Evolutionary conservation across 1,284 basidiomycete species (phyloP), one percentile per base, ranked within the genome.

Genomic region (Ustilago tritici): DNA sequence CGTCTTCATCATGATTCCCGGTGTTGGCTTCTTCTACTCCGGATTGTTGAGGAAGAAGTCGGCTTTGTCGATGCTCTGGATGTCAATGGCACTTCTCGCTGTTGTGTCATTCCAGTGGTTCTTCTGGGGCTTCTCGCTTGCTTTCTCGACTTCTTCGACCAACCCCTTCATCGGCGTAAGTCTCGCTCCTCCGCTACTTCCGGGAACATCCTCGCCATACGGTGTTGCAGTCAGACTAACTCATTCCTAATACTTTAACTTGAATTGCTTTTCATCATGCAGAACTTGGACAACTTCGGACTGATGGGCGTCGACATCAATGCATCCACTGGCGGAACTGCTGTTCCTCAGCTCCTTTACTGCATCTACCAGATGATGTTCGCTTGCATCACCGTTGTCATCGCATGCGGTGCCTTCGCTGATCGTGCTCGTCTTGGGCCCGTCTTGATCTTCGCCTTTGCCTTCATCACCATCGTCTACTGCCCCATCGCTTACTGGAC

Each of bases 391-490:
- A 94, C 89, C 36, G 85, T 86, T 34, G 88, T 88, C 56, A 90
- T 98, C 78, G 94, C 94, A 17, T 89, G 94, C 58, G 95, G 95
- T 81, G 96, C 94, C 31, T 91, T 96, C 73, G 94, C 95, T 28
- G 96, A 98, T 86, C 94, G 95, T 61, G 91, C 91, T 17, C 92
- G 92, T 17, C 89, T 98, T 10, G 94, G 93, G 0, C 96, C 95
- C 2, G 88, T 94, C 68, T 88, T 96, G 57, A 90, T 95, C 70
- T 98, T 78, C 38, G 90, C 93, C 77, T 98, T 98, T 87, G 85
- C 92, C 69, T 99, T 96, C 95, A 89, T 92, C 12, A 98, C 95
- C 4, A 87, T 98, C 72, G 95, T 97, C 38, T 98, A 98, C 88
- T 82, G 78, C 70, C 85, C 84, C 38, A 79, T 86, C 56, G 84